Conservation (phyloP, 805 yeast species). For the Wickerhamiella galacta region DNA sequence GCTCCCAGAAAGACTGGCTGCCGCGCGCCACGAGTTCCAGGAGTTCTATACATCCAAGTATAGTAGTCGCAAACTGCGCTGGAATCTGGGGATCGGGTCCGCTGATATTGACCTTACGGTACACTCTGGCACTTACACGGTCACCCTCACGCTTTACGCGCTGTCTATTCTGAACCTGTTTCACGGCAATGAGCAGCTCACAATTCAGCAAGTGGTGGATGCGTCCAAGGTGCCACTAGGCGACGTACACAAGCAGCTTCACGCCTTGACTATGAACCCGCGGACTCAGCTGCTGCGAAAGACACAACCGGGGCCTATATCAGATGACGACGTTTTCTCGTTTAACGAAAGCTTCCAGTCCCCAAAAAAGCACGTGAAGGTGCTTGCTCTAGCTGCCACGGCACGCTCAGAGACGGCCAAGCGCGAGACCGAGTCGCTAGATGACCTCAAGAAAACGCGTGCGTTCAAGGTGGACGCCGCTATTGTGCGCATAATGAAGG, state of each 20-base stretch:
- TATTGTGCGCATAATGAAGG: constrained; percentile 91
- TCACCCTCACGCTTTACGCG: constrained; percentile 66
- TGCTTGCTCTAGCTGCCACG: constrained; percentile 54
- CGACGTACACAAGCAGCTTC: constrained; percentile 63
- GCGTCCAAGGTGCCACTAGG: constrained; percentile 53
- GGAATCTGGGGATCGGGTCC: constrained; percentile 77
- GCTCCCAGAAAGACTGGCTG: constrained; percentile 29
- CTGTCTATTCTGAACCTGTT: constrained; percentile 67
- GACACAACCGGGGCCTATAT: constrained; percentile 27
- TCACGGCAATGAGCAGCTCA: constrained; percentile 34
- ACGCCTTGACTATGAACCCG: constrained; percentile 73
- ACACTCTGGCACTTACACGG: constrained; percentile 53
- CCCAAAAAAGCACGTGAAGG: constrained; percentile 44
- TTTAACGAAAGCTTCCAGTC: constrained; percentile 34
- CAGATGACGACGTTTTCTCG: constrained; percentile 39
- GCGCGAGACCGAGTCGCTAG: constrained; percentile 48
- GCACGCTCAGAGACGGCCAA: constrained; percentile 42
- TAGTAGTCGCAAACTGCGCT: constrained; percentile 42
- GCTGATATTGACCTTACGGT: constrained; percentile 62
- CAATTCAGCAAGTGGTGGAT: constrained; percentile 44
- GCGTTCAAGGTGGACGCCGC: constrained; percentile 76
- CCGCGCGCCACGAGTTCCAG: constrained; percentile 31
- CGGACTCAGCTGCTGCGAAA: constrained; percentile 59
- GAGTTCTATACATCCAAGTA: constrained; percentile 34
- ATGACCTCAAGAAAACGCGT: constrained; percentile 69